These are phyloP conservation scores for Hanseniaspora mollemarum DNA, from an alignment of 805 yeast species.

Conservation along the genomic window DNA sequence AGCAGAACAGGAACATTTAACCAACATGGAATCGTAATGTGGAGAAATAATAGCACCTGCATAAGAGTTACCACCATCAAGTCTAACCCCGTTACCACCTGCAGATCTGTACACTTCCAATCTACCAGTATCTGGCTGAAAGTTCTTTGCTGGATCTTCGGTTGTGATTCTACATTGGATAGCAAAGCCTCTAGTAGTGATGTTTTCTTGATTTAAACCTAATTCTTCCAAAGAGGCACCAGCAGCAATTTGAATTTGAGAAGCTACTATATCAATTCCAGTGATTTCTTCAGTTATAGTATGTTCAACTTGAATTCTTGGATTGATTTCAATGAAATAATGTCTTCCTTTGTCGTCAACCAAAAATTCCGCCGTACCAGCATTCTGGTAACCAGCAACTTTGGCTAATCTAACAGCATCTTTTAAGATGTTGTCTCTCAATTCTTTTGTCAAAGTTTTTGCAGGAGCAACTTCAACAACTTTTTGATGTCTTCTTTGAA, in stretches of 20 bases:
- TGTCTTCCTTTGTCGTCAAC: slow-evolving; percentile 91
- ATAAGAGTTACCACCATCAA: slow-evolving; percentile 97
- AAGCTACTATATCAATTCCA: slow-evolving; percentile 94
- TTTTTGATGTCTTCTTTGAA: slow-evolving; percentile 97
- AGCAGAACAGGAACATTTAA: slow-evolving; percentile 94
- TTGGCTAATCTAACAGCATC: slow-evolving; percentile 91
- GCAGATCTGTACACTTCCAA: slow-evolving; percentile 96
- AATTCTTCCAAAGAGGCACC: slow-evolving; percentile 89
- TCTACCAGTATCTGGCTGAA: slow-evolving; percentile 98
- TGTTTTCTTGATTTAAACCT: slow-evolving; percentile 86
- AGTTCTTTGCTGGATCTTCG: slow-evolving; percentile 90
- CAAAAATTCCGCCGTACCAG: slow-evolving; percentile 96
- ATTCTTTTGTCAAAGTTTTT: slow-evolving; percentile 66
- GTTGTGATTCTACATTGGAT: slow-evolving; percentile 99
- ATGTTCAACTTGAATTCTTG: slow-evolving; percentile 96
- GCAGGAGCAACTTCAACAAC: slow-evolving; percentile 99
- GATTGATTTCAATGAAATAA: slow-evolving; percentile 95
- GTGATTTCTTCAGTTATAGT: slow-evolving; percentile 98
- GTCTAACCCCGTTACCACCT: slow-evolving; percentile 98
- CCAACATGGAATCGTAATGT: slow-evolving; percentile 96
- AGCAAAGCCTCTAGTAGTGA: slow-evolving; percentile 93
- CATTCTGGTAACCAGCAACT: slow-evolving; percentile 82
- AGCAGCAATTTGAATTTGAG: slow-evolving; percentile 97
- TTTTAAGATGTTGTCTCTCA: slow-evolving; percentile 81
- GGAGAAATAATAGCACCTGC: slow-evolving; percentile 96